Evolutionary conservation across 192 early-diverging fungal species (phyloP), one percentile per base, ranked within the genome.

Genomic region (Diversispora epigaea): DNA sequence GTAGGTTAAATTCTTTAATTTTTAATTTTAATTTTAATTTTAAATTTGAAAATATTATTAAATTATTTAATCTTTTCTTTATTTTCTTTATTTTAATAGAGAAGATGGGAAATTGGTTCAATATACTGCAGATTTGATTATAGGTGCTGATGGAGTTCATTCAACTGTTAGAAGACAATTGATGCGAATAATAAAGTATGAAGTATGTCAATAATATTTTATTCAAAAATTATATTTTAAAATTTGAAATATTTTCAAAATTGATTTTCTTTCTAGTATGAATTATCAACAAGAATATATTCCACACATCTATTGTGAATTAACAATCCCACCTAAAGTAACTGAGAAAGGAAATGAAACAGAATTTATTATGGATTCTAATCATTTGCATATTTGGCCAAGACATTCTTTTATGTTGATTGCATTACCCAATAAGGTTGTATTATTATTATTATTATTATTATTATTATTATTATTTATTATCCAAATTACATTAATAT

Each of bases 321-420:
- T 99, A 68, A 91, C 86, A 44, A 96, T 99, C 80, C 89, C 91
- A 0, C 87, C 97, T 6, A 79, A 56, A 52, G 73, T 82, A 6
- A 81, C 77, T 25, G 88, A 86, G 10, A 70, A 87, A 63, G 89
- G 87, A 7, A 32, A 32, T 32, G 56, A 83, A 60, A 47, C 65
- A n/a, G 86, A 90, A 14, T 97, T 91, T 83, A 89, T 88, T 17
- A 92, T 99, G 87, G 89, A 92, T 77, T 90, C 94, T 3, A 86
- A 94, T 77, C 95, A 97, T 68, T 85, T 99, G 65, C 97, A 99
- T 80, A 99, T 99, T 72, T 99, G 97, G 97, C 97, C 97, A 8
- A 86, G 93, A 9, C 90, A 96, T 70, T 91, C 92, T 15, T 97
- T 95, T 72, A 99, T 99, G 97, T 87, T 99, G 82, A 99, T 99